Evolutionary conservation across 2,329 filamentous ascomycete species (phyloP).

Genomic region (Davidsoniella virescens): DNA sequence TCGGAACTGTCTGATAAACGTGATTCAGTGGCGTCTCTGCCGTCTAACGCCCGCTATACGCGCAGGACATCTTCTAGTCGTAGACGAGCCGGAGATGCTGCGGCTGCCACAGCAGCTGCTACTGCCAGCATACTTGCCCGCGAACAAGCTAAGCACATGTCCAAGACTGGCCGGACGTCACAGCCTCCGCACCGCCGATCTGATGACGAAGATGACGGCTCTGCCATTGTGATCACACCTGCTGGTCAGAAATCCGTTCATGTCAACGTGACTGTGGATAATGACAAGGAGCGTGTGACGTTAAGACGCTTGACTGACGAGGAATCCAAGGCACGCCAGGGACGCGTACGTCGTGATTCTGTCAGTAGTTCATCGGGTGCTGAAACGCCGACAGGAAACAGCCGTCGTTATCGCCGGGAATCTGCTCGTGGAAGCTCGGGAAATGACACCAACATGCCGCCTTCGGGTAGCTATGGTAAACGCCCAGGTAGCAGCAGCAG

Average conservation of each 20-base stretch:
- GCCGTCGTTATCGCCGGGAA: constrained; percentile 34
- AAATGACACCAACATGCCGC: constrained; percentile 1
- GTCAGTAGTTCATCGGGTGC: constrained; percentile 41
- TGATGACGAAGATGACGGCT: constrained; percentile 12
- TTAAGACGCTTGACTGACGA: constrained; percentile 44
- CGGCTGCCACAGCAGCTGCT: constrained; percentile 31
- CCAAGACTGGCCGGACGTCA: constrained; percentile 7
- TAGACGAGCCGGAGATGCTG: constrained; percentile 28
- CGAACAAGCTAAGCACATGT: constrained; percentile 22
- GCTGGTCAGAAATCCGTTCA: constrained; percentile 31
- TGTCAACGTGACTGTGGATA: constrained; percentile 39
- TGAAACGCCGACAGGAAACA: constrained; percentile 33
- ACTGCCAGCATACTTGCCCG: constrained; percentile 32
- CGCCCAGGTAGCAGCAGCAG: constrained; percentile 30
- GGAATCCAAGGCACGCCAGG: constrained; percentile 27
- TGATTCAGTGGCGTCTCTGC: constrained; percentile 10
- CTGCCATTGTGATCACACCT: constrained; percentile 26
- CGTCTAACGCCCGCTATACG: constrained; percentile 15
- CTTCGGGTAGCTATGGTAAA: constrained; percentile 4
- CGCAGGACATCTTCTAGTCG: constrained; percentile 31
- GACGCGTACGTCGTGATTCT: constrained; percentile 28
- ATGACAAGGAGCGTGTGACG: constrained; percentile 42
- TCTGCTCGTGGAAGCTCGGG: constrained; percentile 16
- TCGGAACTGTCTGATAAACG: constrained; percentile 5
- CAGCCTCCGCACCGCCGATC: constrained; percentile 11